phyloP scores from a whole-genome alignment of 148 eudicot genomes.

The Silene uniflora region DNA sequence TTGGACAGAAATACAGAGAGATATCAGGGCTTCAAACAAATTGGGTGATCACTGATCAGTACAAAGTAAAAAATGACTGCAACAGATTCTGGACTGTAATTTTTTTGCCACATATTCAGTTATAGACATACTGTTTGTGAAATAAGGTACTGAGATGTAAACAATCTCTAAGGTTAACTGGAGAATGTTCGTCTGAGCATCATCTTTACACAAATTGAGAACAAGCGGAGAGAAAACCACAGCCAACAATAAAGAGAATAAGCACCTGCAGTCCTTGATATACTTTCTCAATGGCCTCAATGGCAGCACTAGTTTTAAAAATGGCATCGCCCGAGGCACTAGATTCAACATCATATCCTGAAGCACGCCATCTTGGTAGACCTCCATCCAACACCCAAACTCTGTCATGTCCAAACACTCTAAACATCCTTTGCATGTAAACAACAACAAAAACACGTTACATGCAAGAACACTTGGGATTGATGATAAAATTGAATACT shows the following conservation, averaged over 20 bases:
- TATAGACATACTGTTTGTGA: not conserved
- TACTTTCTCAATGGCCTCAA: slow-evolving; percentile 82
- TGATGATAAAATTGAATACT: not conserved
- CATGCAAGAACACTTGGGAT: slow-evolving; percentile 5
- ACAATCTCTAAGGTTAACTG: not conserved
- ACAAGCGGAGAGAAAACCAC: not conserved
- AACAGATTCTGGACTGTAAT: no score
- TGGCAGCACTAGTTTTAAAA: slow-evolving; percentile 89
- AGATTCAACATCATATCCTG: slow-evolving; percentile 89
- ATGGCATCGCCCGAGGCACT: slow-evolving; percentile 86
- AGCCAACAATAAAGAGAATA: not conserved
- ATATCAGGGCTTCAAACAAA: not conserved
- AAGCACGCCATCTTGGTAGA: slow-evolving; percentile 87
- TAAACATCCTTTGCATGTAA: slow-evolving; percentile 74
- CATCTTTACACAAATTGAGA: not conserved
- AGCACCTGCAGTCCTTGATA: slow-evolving; percentile 67
- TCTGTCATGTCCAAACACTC: slow-evolving; percentile 93
- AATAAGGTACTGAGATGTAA: not conserved
- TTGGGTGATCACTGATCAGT: not conserved
- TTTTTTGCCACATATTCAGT: not conserved
- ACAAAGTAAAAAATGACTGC: no score
- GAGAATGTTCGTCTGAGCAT: not conserved
- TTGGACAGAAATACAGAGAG: not conserved
- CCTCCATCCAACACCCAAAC: slow-evolving; percentile 99
- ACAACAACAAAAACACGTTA: slow-evolving; percentile 16